Percentiles rank a stretch among this genome's conserved stretches.
Conservation (phyloP, 176 grass and related monocot genomes). For the Olyra latifolia region DNA sequence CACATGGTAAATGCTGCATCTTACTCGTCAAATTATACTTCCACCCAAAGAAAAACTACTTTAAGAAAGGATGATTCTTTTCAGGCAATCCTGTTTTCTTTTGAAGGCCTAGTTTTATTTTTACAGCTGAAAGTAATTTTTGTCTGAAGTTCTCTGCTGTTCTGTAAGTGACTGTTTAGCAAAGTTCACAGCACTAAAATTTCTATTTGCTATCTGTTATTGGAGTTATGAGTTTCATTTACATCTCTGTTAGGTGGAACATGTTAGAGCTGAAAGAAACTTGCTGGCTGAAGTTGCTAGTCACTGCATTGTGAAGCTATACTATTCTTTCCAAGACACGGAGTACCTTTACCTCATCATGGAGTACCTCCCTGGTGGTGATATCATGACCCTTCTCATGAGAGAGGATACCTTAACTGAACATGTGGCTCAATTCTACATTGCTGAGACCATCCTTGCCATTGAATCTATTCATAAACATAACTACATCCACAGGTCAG, state of each 20-base stretch:
- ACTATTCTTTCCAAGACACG: conserved; percentile 95
- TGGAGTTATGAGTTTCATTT: conserved; percentile 20
- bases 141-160: not conserved
- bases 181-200: not conserved
- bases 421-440: conserved; percentile 86
- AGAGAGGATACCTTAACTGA: conserved; percentile 96
- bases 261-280: conserved; percentile 99
- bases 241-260: conserved; percentile 72
- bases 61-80: not conserved
- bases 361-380: conserved; percentile 97
- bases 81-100: not conserved
- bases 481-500: conserved; percentile 96
- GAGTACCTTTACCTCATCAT: conserved; percentile 95
- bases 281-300: conserved; percentile 95
- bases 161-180: not conserved
- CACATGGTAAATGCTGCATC: not conserved
- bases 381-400: conserved; percentile 98
- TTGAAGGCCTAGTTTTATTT: not conserved
- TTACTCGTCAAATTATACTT: conserved; percentile 6
- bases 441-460: conserved; percentile 90
- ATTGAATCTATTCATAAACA: conserved; percentile 99
- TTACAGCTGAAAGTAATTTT: not conserved
- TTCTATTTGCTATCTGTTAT: not conserved
- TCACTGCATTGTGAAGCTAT: conserved; percentile 93
- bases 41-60: not conserved